Evolutionary conservation across 139 green algal species (phyloP).

Genomic region (Pedinophyceae sp.): DNA sequence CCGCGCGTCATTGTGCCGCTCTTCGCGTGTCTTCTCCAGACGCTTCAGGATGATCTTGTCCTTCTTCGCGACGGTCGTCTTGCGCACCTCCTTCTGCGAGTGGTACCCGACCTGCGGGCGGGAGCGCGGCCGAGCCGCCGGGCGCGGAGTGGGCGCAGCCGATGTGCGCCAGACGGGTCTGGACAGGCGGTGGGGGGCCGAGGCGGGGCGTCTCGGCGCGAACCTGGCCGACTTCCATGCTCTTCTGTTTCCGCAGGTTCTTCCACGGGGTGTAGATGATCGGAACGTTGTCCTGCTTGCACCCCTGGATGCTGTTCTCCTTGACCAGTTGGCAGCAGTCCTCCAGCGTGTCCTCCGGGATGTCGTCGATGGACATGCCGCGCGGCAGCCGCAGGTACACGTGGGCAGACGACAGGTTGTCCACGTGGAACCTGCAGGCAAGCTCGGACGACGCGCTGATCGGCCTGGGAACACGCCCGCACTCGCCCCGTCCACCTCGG

Average conservation of each 20-base stretch:
- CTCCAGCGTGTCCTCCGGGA: slow-evolving; percentile 62
- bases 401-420: slow-evolving; percentile 83
- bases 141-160: not conserved
- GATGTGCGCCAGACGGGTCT: not conserved
- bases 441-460: not conserved
- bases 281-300: slow-evolving; percentile 62
- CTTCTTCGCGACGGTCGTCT: slow-evolving; percentile 46
- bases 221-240: slow-evolving; percentile 56
- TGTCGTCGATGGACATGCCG: slow-evolving; percentile 41
- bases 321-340: slow-evolving; percentile 86
- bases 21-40: slow-evolving; percentile 74
- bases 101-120: slow-evolving; percentile 73
- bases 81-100: slow-evolving; percentile 46
- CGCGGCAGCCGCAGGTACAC: slow-evolving; percentile 82
- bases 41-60: slow-evolving; percentile 85
- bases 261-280: slow-evolving; percentile 84
- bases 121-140: not conserved
- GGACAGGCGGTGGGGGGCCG: not conserved
- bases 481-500: not conserved
- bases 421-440: slow-evolving; percentile 77
- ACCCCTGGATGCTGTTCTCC: slow-evolving; percentile 85
- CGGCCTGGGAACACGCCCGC: not conserved
- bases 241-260: slow-evolving; percentile 75
- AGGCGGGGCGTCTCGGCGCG: slow-evolving; percentile 6
- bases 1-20: slow-evolving; percentile 50